Conservation (phyloP, 2,329 filamentous ascomycete species). For the Sporothrix brasiliensis region DNA sequence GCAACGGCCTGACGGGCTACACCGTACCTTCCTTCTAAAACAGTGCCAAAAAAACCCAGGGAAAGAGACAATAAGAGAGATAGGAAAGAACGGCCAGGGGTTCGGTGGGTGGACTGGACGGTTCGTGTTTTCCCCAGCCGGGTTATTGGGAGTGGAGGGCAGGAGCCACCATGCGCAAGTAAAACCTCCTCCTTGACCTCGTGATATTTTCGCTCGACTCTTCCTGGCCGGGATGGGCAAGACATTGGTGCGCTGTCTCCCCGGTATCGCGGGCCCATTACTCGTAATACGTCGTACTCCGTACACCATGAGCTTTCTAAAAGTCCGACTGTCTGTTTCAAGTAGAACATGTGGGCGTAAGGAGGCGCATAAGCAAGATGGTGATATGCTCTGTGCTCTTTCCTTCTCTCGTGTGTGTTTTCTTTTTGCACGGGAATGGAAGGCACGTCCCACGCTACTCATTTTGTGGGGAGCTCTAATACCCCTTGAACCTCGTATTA, state of each 20-base stretch:
- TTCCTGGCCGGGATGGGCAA: not conserved
- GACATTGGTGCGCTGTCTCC: slow-evolving; percentile 7
- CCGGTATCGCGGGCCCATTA: slow-evolving; percentile 7
- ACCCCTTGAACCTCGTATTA: slow-evolving; percentile 10
- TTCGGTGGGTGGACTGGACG: not conserved
- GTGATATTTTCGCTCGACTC: not conserved
- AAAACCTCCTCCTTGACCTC: not conserved
- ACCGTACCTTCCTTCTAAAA: slow-evolving; percentile 6
- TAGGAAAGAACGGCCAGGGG: slow-evolving; percentile 37
- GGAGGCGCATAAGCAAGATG: slow-evolving; percentile 28
- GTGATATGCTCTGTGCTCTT: slow-evolving; percentile 46
- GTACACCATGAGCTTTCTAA: not conserved
- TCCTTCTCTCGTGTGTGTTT: slow-evolving; percentile 48
- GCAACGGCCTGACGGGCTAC: not conserved
- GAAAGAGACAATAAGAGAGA: slow-evolving; percentile 31
- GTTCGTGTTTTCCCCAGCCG: slow-evolving; percentile 20
- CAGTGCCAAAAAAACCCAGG: not conserved
- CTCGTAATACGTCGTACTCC: not conserved
- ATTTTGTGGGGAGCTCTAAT: slow-evolving; percentile 25
- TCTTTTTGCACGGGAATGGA: slow-evolving; percentile 40
- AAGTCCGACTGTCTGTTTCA: slow-evolving; percentile 1
- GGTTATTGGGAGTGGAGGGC: slow-evolving; percentile 35
- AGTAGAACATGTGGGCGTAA: slow-evolving; percentile 3
- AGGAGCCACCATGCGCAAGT: not conserved
- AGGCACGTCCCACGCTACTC: not conserved